Base-by-base conservation (phyloP, 1,284 basidiomycete genomes). In the Uromyces viciae-fabae region DNA sequence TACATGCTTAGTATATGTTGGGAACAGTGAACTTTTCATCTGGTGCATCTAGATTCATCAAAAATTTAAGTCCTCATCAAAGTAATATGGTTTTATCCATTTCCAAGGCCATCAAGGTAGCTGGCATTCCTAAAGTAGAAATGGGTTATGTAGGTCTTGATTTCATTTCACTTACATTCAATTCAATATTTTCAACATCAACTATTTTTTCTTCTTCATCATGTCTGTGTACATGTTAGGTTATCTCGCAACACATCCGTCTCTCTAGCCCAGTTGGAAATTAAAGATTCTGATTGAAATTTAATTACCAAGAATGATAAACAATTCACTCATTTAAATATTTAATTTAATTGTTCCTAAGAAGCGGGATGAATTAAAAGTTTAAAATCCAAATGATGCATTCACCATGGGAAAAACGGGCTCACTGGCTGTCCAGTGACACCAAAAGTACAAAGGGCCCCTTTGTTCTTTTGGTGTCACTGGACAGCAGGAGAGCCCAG, bases 21-120 rank as follows among this genome's bases (percentile, higher is more conserved):
- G n/a, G n/a, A n/a, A 83, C 83, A 43, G 84, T 86, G 74, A 76
- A 85, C n/a, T n/a, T 25, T 68, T 85, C n/a, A 80, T 86, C 69
- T 4, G 69, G 62, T 40, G 75, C 58, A 4, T 77, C 93, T 8
- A 90, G 91, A 25, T 96, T 92, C 84, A 87, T 98, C 25, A 89
- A 90, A 60, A 90, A 92, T 56, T 91, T 93, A 83, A 93, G 92
- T 85, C 88, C 94, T 81, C 93, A 95, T 84, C 93, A 96, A 85
- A 91, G 93, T 62, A 89, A 96, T 58, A 91, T 97, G 91, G 88
- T 98, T n/a, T 91, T 93, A 9, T 91, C 94, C 0, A 86, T 98
- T 52, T 88, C 97, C 28, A 80, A 80, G 33, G 78, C 69, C 19
- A 73, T 80, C 56, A 72, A 80, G 25, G 43, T 80, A 7, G 69